Evolutionary conservation across 108 stramenopile species (phyloP).

Genomic region (Skeletonema tropicum): DNA sequence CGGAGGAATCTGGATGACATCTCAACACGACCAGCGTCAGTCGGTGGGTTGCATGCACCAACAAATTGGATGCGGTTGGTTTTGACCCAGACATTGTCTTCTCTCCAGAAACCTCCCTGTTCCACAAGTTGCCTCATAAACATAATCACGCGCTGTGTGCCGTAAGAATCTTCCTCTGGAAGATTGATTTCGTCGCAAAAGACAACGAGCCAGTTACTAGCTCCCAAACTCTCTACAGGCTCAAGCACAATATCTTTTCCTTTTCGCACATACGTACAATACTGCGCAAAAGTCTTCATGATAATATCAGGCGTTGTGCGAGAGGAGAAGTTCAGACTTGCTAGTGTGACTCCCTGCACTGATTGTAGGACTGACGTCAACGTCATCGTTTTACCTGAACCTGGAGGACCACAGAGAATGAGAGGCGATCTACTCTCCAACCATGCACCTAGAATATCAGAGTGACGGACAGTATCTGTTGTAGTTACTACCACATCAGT

Average conservation of each 20-base stretch:
- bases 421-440: slow-evolving; percentile 87
- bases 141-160: slow-evolving; percentile 96
- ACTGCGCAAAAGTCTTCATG: slow-evolving; percentile 92
- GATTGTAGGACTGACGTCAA: slow-evolving; percentile 92
- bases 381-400: slow-evolving; percentile 98
- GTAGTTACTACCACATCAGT: slow-evolving; percentile 89
- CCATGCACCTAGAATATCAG: slow-evolving; percentile 96
- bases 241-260: slow-evolving; percentile 87
- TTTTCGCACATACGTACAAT: slow-evolving; percentile 91
- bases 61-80: slow-evolving; percentile 96
- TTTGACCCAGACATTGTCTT: slow-evolving; percentile 93
- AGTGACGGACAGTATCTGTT: slow-evolving; percentile 94
- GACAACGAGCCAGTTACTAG: slow-evolving; percentile 92
- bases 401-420: slow-evolving; percentile 97
- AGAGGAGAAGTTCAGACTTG: slow-evolving; percentile 93
- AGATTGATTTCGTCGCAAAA: slow-evolving; percentile 99
- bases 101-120: slow-evolving; percentile 97
- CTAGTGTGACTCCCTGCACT: slow-evolving; percentile 91
- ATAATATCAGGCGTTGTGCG: slow-evolving; percentile 96
- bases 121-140: slow-evolving; percentile 98
- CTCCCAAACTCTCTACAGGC: slow-evolving; percentile 77
- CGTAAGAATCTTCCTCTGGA: slow-evolving; percentile 94
- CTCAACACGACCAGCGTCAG: slow-evolving; percentile 94
- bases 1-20: slow-evolving; percentile 94
- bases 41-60: slow-evolving; percentile 98